phyloP scores from a whole-genome alignment of 2,329 filamentous ascomycete species.

The Xylariomycetidae sp. region DNA sequence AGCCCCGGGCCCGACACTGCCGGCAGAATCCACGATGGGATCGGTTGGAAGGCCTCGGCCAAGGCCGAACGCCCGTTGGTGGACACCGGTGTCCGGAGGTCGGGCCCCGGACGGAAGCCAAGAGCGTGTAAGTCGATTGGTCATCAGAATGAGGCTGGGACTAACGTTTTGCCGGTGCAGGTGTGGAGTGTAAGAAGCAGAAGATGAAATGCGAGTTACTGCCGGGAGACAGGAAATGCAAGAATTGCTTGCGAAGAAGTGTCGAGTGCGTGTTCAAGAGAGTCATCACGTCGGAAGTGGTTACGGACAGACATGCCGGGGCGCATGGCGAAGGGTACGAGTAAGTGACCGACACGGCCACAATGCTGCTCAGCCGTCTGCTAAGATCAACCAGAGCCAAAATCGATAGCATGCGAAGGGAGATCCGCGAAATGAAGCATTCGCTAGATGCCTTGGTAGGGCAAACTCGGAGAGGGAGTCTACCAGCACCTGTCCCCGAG shows the following conservation, averaged over 20 bases:
- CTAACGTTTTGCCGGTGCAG: constrained; percentile 16
- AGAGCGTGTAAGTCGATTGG: constrained; percentile 9
- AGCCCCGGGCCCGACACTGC: no score
- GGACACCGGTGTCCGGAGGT: constrained; percentile 10
- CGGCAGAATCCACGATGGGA: no score
- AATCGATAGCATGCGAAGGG: constrained; percentile 17
- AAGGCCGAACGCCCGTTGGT: no score
- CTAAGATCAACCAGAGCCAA: no score
- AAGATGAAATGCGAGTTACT: constrained; percentile 42
- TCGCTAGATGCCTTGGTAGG: constrained; percentile 15
- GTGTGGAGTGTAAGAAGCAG: constrained; percentile 39
- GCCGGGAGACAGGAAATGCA: constrained; percentile 33
- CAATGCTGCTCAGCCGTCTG: no score
- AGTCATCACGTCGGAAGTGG: constrained; percentile 16
- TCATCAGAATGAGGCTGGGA: neutral
- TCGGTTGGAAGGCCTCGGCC: no score
- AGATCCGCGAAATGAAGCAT: constrained; percentile 18
- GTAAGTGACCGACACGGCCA: no score
- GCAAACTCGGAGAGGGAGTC: no score
- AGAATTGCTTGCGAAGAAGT: constrained; percentile 35
- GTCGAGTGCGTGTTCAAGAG: constrained; percentile 36
- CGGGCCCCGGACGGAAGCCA: constrained; percentile 8
- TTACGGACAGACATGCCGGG: constrained; percentile 24
- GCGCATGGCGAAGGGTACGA: constrained; percentile 34
- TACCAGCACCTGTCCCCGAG: no score